phyloP scores from a whole-genome alignment of 495 filamentous ascomycete genomes.

The Penicillium waksmanii region DNA sequence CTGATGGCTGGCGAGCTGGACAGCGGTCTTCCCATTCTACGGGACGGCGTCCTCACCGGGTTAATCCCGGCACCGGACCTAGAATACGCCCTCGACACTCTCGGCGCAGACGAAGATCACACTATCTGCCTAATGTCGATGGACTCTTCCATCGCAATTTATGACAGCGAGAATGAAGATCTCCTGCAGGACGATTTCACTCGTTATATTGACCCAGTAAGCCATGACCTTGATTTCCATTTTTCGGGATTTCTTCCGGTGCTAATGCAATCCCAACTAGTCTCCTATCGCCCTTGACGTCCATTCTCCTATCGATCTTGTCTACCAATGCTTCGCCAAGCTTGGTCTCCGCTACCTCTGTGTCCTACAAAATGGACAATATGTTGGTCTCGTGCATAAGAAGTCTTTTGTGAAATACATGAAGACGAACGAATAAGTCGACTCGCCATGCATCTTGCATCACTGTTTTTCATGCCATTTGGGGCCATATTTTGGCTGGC shows the following conservation, averaged over 20 bases:
- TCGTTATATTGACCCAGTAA: conserved; percentile 82
- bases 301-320: conserved; percentile 88
- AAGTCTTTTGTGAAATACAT: conserved; percentile 96
- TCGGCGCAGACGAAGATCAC: conserved; percentile 68
- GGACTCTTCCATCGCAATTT: conserved; percentile 56
- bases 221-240: conserved; percentile 17
- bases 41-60: conserved; percentile 78
- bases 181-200: conserved; percentile 69
- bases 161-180: conserved; percentile 51
- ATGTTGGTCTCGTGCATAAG: conserved; percentile 93
- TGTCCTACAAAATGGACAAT: conserved; percentile 80
- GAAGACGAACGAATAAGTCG: conserved; percentile 69
- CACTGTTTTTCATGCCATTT: not conserved
- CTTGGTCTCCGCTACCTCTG: conserved; percentile 91
- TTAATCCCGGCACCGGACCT: conserved; percentile 93
- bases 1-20: conserved; percentile 89
- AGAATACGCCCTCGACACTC: conserved; percentile 86
- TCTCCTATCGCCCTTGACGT: conserved; percentile 68
- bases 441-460: conserved; percentile 2
- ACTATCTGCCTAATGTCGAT: conserved; percentile 81
- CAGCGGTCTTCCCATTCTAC: conserved; percentile 84
- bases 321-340: conserved; percentile 97
- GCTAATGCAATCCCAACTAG: not conserved
- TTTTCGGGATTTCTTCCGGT: conserved; percentile 45
- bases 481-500: not conserved